Percentiles rank a stretch among this genome's conserved stretches.
These are phyloP conservation scores for Uromyces viciae-fabae DNA, from an alignment of 1,284 basidiomycete species.

Conservation along the genomic window DNA sequence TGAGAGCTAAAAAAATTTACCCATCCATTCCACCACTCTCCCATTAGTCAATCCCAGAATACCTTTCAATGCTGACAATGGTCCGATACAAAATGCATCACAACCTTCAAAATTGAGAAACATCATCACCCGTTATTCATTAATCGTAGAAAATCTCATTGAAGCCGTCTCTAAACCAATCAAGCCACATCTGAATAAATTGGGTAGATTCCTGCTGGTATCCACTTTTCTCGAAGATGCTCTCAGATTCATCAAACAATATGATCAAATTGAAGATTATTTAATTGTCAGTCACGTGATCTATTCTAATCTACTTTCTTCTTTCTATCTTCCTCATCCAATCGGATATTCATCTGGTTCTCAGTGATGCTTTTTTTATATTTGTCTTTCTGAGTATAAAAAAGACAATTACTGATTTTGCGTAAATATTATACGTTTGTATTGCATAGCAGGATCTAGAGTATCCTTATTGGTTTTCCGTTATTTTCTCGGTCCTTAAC, in stretches of 20 bases:
- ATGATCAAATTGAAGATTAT: conserved; percentile 11
- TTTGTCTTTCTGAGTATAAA: background rate
- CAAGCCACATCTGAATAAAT: conserved; percentile 30
- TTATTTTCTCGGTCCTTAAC: conserved; percentile 1
- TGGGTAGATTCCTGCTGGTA: conserved; percentile 30
- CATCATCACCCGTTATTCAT: no score
- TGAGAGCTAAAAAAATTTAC: no score
- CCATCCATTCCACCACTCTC: no score
- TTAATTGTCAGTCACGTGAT: background rate
- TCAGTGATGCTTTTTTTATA: background rate
- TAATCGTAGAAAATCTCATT: background rate
- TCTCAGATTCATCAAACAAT: conserved; percentile 24
- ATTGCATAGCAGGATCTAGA: background rate
- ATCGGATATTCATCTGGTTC: background rate
- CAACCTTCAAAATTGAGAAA: no score
- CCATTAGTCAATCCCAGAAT: no score
- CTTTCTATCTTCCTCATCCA: background rate
- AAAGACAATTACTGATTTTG: no score
- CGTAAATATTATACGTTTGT: no score
- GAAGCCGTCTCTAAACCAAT: background rate
- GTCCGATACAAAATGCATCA: no score
- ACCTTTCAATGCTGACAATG: no score
- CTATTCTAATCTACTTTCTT: background rate
- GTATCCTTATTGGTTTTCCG: conserved; percentile 4
- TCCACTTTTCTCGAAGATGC: conserved; percentile 33